Conservation (phyloP, 2,329 filamentous ascomycete species). For the Aspergillus sergii region DNA sequence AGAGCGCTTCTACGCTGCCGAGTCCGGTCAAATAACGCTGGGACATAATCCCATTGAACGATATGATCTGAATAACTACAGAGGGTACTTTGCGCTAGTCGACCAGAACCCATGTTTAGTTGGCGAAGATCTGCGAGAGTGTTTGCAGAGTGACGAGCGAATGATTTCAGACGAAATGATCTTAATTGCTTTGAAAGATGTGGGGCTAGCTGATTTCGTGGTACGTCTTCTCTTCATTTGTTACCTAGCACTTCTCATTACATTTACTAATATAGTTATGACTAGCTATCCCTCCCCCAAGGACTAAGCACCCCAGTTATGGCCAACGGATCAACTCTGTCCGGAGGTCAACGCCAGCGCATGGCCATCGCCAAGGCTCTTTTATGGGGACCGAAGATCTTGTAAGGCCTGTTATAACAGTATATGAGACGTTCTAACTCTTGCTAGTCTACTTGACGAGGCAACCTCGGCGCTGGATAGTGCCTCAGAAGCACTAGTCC, state of each 20-base stretch:
- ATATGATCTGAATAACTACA: not conserved
- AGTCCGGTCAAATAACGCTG: not conserved
- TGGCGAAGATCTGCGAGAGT: not conserved
- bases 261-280: not conserved
- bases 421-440: not conserved
- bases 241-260: not conserved
- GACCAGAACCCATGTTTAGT: not conserved
- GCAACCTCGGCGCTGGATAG: not conserved
- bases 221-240: not conserved
- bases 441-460: not conserved
- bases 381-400: not conserved
- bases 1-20: not conserved
- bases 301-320: not conserved
- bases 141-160: not conserved
- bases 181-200: not conserved
- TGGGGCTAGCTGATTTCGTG: not conserved
- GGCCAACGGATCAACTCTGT: not conserved
- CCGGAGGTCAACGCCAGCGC: not conserved
- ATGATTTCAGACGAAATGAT: not conserved
- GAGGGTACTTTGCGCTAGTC: not conserved
- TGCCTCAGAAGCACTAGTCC: not conserved
- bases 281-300: not conserved
- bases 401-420: not conserved
- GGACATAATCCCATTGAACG: not conserved
- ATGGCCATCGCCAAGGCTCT: not conserved